Conservation (phyloP, 2,329 filamentous ascomycete species). For the Cytospora mali region DNA sequence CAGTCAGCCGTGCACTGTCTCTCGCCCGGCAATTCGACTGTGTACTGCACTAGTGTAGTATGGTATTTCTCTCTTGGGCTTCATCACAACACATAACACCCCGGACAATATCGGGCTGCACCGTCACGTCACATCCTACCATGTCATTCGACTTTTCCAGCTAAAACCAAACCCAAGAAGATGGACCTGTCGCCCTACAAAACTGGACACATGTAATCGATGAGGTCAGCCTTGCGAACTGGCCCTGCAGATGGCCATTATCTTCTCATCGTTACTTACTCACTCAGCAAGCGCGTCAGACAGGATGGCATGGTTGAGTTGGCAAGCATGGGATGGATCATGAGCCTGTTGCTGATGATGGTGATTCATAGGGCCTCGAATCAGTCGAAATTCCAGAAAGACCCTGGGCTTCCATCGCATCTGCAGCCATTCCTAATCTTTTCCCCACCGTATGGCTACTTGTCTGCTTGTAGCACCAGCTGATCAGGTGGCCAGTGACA, state of each 20-base stretch:
- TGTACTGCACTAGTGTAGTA: neutral
- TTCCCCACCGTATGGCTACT: slow-evolving; percentile 10
- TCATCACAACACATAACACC: neutral
- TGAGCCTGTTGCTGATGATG: neutral
- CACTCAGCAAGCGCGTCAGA: neutral
- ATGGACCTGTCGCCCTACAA: neutral
- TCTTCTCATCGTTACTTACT: neutral
- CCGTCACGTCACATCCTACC: neutral
- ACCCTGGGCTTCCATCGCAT: slow-evolving; percentile 22
- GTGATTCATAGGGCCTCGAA: neutral
- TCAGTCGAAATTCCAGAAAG: slow-evolving; percentile 24
- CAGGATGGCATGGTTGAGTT: neutral
- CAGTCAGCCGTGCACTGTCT: neutral
- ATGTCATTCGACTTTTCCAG: neutral
- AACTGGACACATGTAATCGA: neutral
- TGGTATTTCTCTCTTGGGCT: neutral
- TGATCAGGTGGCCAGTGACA: slow-evolving; percentile 9
- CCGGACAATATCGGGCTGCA: neutral
- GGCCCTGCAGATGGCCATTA: neutral
- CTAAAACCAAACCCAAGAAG: neutral
- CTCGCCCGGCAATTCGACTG: neutral
- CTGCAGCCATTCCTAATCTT: neutral
- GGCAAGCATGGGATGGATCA: neutral
- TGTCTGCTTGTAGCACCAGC: neutral
- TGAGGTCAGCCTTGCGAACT: neutral